These are phyloP conservation scores for Xylaria sp. DNA, from an alignment of 2,329 filamentous ascomycete genomes.

Conservation along the genomic window DNA sequence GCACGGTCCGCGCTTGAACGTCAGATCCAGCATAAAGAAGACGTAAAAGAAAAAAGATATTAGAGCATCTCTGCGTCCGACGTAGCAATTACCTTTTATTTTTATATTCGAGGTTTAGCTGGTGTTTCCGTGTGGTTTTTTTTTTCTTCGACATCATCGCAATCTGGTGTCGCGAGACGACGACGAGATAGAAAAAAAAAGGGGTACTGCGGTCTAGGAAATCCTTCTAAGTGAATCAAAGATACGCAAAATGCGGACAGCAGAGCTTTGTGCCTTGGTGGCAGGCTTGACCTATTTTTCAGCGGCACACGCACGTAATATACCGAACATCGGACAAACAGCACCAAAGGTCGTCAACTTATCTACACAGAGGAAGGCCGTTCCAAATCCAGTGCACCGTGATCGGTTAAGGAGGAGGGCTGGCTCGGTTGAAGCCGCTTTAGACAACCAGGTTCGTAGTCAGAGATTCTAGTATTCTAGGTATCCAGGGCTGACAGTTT, in stretches of 20 bases:
- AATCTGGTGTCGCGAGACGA: constrained; percentile 6
- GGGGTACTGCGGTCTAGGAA: neutral
- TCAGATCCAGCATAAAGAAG: constrained; percentile 35
- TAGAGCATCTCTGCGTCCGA: neutral
- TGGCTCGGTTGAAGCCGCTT: constrained; percentile 54
- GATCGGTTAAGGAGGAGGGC: constrained; percentile 59
- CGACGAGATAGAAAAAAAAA: neutral
- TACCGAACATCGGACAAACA: constrained; percentile 36
- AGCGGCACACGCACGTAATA: constrained; percentile 43
- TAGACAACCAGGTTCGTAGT: constrained; percentile 65
- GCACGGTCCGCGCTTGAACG: constrained; percentile 25
- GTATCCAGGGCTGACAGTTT: constrained; percentile 5
- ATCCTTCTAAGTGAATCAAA: neutral
- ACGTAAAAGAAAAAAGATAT: constrained; percentile 11
- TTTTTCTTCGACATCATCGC: neutral
- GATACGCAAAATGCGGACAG: constrained; percentile 41
- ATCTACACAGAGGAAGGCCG: constrained; percentile 53
- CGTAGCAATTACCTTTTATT: neutral
- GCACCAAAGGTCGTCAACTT: constrained; percentile 58
- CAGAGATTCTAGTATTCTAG: neutral
- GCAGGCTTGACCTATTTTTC: constrained; percentile 43
- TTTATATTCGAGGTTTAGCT: constrained; percentile 14
- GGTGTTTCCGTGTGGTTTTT: neutral
- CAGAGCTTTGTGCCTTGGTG: constrained; percentile 42
- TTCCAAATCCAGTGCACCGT: constrained; percentile 55